Conservation (phyloP, 2,329 filamentous ascomycete genomes). For the Blastomyces percursus region DNA sequence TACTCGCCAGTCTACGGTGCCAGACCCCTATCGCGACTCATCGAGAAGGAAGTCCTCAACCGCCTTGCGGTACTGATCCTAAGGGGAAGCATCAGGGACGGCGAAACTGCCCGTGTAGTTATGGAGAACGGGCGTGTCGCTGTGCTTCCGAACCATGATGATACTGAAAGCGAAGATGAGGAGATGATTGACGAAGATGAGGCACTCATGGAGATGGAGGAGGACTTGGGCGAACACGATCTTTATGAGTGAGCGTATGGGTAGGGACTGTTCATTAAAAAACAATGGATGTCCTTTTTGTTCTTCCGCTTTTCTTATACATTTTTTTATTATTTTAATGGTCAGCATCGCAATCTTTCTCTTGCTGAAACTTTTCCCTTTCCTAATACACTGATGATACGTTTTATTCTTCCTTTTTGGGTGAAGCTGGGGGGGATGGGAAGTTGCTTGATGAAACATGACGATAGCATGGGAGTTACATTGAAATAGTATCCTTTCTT, state of each 20-base stretch:
- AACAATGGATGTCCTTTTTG: background rate
- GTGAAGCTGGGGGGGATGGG: background rate
- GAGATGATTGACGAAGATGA: constrained; percentile 69
- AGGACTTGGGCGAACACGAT: constrained; percentile 48
- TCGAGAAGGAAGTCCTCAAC: constrained; percentile 96
- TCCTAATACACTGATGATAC: background rate
- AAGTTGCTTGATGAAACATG: background rate
- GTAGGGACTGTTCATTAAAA: background rate
- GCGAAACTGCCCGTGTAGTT: constrained; percentile 69
- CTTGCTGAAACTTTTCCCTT: background rate
- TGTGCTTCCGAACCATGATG: constrained; percentile 73
- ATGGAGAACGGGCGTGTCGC: constrained; percentile 68
- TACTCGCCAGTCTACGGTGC: constrained; percentile 96
- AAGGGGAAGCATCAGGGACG: constrained; percentile 71
- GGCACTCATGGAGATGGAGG: constrained; percentile 59
- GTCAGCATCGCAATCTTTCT: background rate
- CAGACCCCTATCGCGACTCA: constrained; percentile 73
- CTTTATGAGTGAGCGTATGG: constrained; percentile 46
- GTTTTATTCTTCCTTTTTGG: background rate
- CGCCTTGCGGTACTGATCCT: constrained; percentile 83
- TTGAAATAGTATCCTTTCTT: background rate
- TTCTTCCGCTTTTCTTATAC: background rate
- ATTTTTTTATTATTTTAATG: background rate
- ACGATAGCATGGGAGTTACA: background rate
- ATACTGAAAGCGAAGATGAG: constrained; percentile 50